A percentile compares a stretch with the other conserved stretches of the same genome.
These are phyloP conservation scores for Teratosphaeria epicoccoides DNA, from an alignment of 2,329 filamentous ascomycete species.

Conservation along the genomic window DNA sequence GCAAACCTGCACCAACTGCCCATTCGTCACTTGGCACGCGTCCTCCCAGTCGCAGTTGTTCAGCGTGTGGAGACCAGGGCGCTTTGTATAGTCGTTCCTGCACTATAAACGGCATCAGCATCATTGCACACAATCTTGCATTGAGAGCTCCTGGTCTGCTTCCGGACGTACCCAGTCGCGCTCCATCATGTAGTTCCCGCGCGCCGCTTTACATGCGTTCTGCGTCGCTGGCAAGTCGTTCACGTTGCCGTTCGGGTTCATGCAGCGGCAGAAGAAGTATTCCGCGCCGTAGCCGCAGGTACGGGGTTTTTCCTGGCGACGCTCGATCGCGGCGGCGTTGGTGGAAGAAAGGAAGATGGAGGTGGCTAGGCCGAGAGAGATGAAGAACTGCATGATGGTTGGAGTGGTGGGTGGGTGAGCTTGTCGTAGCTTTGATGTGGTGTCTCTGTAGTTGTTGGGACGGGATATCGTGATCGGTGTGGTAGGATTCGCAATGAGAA, in stretches of 20 bases:
- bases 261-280: background rate
- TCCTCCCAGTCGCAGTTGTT: background rate
- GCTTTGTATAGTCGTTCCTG: background rate
- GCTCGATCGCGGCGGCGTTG: background rate
- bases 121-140: too few species aligned
- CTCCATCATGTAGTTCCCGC: background rate
- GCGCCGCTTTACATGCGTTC: background rate
- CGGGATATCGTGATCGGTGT: too few species aligned
- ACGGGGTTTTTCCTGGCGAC: background rate
- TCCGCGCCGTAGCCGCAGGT: background rate
- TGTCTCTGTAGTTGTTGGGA: background rate
- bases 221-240: background rate
- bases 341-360: background rate
- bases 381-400: background rate
- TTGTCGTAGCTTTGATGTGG: too few species aligned
- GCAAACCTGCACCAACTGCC: background rate
- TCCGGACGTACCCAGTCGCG: background rate
- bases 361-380: background rate
- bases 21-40: background rate
- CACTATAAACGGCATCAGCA: background rate
- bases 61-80: background rate
- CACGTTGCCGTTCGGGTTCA: background rate
- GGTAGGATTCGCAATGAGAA: background rate
- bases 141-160: background rate
- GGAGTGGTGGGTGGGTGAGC: background rate